Evolutionary conservation across 768 basidiomycete species (phyloP).

Genomic region (Suillus hirtellus): DNA sequence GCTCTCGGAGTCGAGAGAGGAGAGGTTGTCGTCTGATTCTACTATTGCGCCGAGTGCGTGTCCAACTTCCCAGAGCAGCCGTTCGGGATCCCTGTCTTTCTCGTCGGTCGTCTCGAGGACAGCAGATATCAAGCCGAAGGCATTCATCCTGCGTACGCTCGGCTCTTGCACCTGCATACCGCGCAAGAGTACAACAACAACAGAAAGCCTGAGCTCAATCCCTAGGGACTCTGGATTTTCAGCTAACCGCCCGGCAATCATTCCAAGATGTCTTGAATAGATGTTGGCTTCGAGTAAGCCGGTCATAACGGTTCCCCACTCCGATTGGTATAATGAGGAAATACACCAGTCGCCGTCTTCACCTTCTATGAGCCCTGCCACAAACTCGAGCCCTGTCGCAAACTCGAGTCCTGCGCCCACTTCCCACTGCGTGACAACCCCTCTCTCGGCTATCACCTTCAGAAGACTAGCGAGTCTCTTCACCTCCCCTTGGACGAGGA

Average conservation of each 20-base stretch:
- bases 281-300: slow-evolving; percentile 1
- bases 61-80: slow-evolving; percentile 38
- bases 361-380: slow-evolving; percentile 40
- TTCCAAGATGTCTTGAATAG: slow-evolving; percentile 6
- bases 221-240: background rate
- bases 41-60: slow-evolving; percentile 35
- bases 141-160: slow-evolving; percentile 20
- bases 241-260: slow-evolving; percentile 1
- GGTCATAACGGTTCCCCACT: background rate
- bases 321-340: background rate
- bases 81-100: slow-evolving; percentile 25
- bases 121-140: slow-evolving; percentile 26
- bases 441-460: slow-evolving; percentile 29
- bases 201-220: slow-evolving; percentile 31
- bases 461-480: slow-evolving; percentile 26
- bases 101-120: slow-evolving; percentile 29
- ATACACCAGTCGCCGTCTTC: slow-evolving; percentile 4
- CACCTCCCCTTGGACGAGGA: slow-evolving; percentile 62
- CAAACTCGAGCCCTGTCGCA: slow-evolving; percentile 46
- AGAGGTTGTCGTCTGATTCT: slow-evolving; percentile 23
- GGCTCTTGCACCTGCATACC: slow-evolving; percentile 27
- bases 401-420: slow-evolving; percentile 49
- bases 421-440: slow-evolving; percentile 43
- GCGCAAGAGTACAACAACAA: slow-evolving; percentile 35
- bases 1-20: slow-evolving; percentile 35